Evolutionary conservation across 306 rosid species (phyloP), one percentile per base, ranked within the genome.

Genomic region (Carpinus viminea): DNA sequence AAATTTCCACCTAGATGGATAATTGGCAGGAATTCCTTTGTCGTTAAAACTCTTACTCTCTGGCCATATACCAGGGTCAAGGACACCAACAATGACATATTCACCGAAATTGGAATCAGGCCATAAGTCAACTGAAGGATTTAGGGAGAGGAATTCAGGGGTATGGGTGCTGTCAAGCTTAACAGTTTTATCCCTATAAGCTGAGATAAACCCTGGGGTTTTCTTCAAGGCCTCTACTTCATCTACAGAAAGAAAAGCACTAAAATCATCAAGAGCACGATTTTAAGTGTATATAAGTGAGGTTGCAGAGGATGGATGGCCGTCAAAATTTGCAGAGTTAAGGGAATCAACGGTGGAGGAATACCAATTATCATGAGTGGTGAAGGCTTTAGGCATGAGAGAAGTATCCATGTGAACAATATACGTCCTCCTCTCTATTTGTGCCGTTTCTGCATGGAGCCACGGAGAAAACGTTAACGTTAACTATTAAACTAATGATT

Each of bases 101-200:
- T 83, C 83, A 0, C 87, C 87, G 16, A 77, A 80, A 28, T 81
- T 71, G 16, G 86, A 74, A 45, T 81, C 80, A 24, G 64, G 72
- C 88, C 89, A 83, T 21, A 86, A 5, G 13, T 83, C 79, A 7
- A 28, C 21, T 11, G 85, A 46, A 50, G 85, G 11, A 4, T 83
- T 70, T 10, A 86, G 74, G 4, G 86, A 83, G 56, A 86, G 87
- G 65, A 80, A 86, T 47, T 74, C 83, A 45, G 50, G 77, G n/a
- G 89, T 80, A 53, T 86, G 83, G 1, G 89, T 86, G 71, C 86
- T 86, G 83, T 86, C 89, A 55, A 77, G 36, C 17, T 77, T 83
- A 20, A 84, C 74, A 12, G 54, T 41, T 11, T 28, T 74, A 18
- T 86, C 87, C 18, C 53, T 48, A 31, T 83, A 83, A n/a, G 87